A percentile compares a stretch with the other conserved stretches of the same genome.
phyloP scores from a whole-genome alignment of 2,329 filamentous ascomycete species.

The Diaporthe batatas region DNA sequence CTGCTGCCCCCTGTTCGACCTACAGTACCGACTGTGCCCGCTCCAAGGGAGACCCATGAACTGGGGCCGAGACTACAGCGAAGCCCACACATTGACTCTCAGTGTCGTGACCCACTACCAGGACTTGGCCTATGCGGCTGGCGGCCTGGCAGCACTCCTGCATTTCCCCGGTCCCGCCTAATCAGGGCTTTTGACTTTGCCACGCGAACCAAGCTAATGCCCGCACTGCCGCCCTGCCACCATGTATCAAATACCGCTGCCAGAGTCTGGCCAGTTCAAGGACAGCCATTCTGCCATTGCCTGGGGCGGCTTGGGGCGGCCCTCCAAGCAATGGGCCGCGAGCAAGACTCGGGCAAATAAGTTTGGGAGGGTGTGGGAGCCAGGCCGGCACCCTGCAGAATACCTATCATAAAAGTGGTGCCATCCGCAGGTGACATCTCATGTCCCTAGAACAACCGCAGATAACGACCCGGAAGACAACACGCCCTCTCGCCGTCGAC shows the following conservation, averaged over 20 bases:
- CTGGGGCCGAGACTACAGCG: conserved; percentile 24
- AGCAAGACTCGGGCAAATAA: neutral
- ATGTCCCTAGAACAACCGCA: neutral
- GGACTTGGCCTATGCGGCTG: conserved; percentile 12
- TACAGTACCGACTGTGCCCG: neutral
- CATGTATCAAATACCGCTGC: neutral
- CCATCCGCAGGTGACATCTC: conserved; percentile 7
- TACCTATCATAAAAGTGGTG: conserved; percentile 24
- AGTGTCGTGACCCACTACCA: conserved; percentile 25
- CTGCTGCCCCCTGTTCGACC: neutral
- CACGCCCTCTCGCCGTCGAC: neutral
- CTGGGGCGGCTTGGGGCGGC: neutral
- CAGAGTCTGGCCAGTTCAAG: neutral
- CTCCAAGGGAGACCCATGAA: conserved; percentile 26
- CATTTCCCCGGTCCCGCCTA: conserved; percentile 20
- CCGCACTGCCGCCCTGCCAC: neutral
- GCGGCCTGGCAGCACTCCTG: neutral
- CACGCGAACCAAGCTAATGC: conserved; percentile 9
- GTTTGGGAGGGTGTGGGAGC: neutral
- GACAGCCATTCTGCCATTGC: too few relatives aligned
- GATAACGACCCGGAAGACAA: neutral
- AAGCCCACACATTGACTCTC: conserved; percentile 14
- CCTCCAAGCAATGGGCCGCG: neutral
- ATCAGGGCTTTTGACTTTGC: conserved; percentile 3
- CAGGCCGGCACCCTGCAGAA: neutral